Base-by-base conservation (phyloP, 1,284 basidiomycete species). In the Melampsora larici-populina region DNA sequence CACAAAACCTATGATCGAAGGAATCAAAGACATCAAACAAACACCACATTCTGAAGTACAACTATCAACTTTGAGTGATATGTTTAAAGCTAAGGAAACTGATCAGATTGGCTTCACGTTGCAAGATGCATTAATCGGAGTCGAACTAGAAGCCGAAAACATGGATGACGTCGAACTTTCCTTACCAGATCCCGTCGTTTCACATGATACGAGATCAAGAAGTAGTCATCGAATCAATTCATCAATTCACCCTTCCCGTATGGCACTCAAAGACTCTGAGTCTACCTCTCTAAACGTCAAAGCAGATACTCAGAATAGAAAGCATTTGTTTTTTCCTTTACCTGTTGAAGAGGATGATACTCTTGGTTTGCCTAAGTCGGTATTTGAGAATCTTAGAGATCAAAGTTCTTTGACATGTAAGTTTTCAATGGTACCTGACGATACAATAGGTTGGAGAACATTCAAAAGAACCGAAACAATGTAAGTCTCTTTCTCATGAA, bases 31-130 rank as follows among this genome's bases (percentile, higher is more conserved):
- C 6, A 8, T 7, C 7, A 26, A 55, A 31, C 24, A 31, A 63
- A 55, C 26, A 21, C 36, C 24, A 36, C 17, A 43, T 24, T 46
- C 43, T 65, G 60, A 62, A 29, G 48, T 78, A 36, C 58, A 64
- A 46, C 33, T 78, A 46, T 63, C 68, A 8, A 64, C 31, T 58
- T 66, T 78, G 62, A 78, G 66, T 15, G 68, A 78, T 43, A 78
- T 78, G 40, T 78, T 78, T 43, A 63, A 66, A 66, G 68, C 75
- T 24, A 78, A 78, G 69, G 68, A 78, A 43, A 48, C 21, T 26
- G 75, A 78, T n/a, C 68, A 70, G 60, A 64, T 60, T 7, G 75
- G 68, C 1, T 78, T 78, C 36, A 36, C 58, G 31, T 51, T 78
- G 24, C 60, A 43, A 40, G 75, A 78, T 58, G 29, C 29, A 15